Evolutionary conservation across 2,329 filamentous ascomycete species (phyloP).

Genomic region (Colletotrichum eleusines): DNA sequence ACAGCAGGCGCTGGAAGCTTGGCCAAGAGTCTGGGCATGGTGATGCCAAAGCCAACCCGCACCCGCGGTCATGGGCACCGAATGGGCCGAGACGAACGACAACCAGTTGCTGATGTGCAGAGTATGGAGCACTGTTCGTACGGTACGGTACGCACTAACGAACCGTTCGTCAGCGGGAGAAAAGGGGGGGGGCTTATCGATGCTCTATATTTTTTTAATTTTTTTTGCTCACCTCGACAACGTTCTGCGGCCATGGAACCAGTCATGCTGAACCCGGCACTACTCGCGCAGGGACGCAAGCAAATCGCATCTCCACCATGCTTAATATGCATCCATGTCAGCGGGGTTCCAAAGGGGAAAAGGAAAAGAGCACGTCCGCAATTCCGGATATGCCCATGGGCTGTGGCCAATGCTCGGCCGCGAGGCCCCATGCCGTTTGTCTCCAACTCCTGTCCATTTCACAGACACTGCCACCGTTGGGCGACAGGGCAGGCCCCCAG

Average conservation of each 20-base stretch:
- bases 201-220: not conserved
- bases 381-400: too few species aligned
- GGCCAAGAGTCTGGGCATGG: slow-evolving; percentile 21
- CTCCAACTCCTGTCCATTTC: slow-evolving; percentile 22
- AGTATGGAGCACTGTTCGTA: not conserved
- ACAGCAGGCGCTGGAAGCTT: slow-evolving; percentile 1
- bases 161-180: not conserved
- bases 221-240: not conserved
- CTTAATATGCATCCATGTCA: slow-evolving; percentile 39
- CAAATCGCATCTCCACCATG: slow-evolving; percentile 40
- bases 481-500: slow-evolving; percentile 36
- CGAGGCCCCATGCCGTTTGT: slow-evolving; percentile 11
- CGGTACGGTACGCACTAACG: not conserved
- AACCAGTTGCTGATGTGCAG: not conserved
- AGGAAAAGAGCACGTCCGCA: slow-evolving; percentile 17
- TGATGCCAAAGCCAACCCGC: slow-evolving; percentile 16
- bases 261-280: slow-evolving; percentile 12
- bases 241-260: slow-evolving; percentile 1
- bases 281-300: slow-evolving; percentile 27
- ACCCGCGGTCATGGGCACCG: not conserved
- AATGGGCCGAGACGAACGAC: slow-evolving; percentile 15
- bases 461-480: slow-evolving; percentile 39
- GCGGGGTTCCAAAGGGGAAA: not conserved
- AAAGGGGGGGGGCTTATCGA: not conserved
- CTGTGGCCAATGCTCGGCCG: slow-evolving; percentile 14